Evolutionary conservation across 768 basidiomycete species (phyloP).

Genomic region (Tulasnella sp.): DNA sequence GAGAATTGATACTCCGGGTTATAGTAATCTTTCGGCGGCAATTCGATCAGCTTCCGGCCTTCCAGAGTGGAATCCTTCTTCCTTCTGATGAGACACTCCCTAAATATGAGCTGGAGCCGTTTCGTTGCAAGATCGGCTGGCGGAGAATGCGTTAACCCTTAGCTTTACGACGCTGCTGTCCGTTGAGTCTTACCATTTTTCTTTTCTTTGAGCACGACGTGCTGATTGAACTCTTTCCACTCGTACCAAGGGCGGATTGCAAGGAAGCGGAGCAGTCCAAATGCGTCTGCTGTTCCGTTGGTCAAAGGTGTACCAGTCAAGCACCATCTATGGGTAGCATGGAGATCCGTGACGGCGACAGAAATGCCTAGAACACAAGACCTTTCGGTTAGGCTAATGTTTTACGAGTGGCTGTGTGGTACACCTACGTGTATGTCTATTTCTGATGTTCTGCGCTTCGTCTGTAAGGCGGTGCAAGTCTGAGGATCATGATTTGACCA

Average conservation of each 20-base stretch:
- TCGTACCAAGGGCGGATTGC: constrained; percentile 43
- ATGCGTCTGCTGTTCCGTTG: constrained; percentile 58
- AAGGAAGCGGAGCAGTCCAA: constrained; percentile 44
- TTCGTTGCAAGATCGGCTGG: constrained; percentile 53
- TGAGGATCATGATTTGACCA: constrained; percentile 34
- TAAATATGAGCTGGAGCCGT: constrained; percentile 58
- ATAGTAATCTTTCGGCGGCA: constrained; percentile 49
- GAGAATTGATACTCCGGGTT: constrained; percentile 51
- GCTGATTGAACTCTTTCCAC: constrained; percentile 44
- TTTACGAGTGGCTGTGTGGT: constrained; percentile 31
- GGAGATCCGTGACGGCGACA: constrained; percentile 56
- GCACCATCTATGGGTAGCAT: constrained; percentile 58
- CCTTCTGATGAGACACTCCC: constrained; percentile 54
- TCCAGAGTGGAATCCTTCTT: constrained; percentile 62
- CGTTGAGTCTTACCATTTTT: constrained; percentile 46
- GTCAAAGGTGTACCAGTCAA: constrained; percentile 69
- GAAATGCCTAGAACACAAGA: constrained; percentile 40
- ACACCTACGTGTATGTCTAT: constrained; percentile 33
- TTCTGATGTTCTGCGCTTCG: constrained; percentile 38
- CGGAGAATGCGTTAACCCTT: constrained; percentile 6
- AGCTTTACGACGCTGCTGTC: neutral
- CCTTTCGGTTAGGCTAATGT: neutral
- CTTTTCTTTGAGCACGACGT: constrained; percentile 44
- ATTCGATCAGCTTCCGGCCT: constrained; percentile 62
- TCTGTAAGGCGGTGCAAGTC: constrained; percentile 42